Evolutionary conservation across 1,284 basidiomycete genomes (phyloP).

Genomic region (Serendipita sp.): DNA sequence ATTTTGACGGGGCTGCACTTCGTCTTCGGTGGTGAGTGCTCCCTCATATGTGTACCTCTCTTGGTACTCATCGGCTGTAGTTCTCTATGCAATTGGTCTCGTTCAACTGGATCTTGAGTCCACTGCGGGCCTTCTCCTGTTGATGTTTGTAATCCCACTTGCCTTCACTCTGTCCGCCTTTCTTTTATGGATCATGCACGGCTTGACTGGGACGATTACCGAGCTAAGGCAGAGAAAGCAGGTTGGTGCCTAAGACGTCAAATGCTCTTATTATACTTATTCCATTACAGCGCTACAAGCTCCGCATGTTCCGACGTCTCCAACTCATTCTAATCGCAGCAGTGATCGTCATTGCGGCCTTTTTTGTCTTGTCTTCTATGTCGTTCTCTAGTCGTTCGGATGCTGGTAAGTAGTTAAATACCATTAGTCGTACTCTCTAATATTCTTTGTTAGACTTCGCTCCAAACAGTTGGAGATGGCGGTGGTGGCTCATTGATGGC

Average conservation of each 20-base stretch:
- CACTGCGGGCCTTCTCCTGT: slow-evolving; percentile 62
- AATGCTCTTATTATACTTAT: no score
- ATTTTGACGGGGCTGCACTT: slow-evolving; percentile 74
- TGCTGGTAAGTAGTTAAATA: slow-evolving; percentile 43
- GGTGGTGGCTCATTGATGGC: slow-evolving; percentile 97
- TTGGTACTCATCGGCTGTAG: slow-evolving; percentile 26
- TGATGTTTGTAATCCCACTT: slow-evolving; percentile 83
- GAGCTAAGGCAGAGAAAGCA: slow-evolving; percentile 78
- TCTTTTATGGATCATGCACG: slow-evolving; percentile 88
- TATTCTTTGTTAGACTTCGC: slow-evolving; percentile 57
- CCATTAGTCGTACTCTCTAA: background rate
- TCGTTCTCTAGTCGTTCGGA: slow-evolving; percentile 82
- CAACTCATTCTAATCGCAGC: slow-evolving; percentile 79
- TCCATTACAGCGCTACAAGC: slow-evolving; percentile 44
- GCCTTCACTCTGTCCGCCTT: slow-evolving; percentile 89
- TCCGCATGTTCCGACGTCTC: slow-evolving; percentile 74
- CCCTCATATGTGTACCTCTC: slow-evolving; percentile 14
- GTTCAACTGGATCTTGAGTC: slow-evolving; percentile 84
- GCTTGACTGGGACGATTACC: slow-evolving; percentile 75
- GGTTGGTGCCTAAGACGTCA: no score
- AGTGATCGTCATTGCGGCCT: slow-evolving; percentile 70
- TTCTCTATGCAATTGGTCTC: slow-evolving; percentile 82
- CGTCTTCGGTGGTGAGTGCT: slow-evolving; percentile 69
- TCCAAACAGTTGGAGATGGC: slow-evolving; percentile 80
- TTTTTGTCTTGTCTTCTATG: slow-evolving; percentile 87